A percentile compares a stretch with the other conserved stretches of the same genome.
Evolutionary conservation across 2,329 filamentous ascomycete species (phyloP).

Genomic region (Cladophialophora yegresii): DNA sequence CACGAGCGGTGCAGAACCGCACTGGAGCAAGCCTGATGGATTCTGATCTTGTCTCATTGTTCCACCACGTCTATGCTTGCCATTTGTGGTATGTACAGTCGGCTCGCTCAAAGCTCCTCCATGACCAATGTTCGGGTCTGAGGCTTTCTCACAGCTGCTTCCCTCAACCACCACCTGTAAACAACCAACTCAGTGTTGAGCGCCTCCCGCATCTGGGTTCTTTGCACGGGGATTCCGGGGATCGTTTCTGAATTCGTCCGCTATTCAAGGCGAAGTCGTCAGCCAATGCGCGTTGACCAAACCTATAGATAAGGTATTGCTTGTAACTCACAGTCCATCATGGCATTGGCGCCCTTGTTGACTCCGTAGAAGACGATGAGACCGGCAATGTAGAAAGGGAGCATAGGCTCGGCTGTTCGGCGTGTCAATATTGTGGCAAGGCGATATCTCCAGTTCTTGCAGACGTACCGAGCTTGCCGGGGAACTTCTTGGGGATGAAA

Average conservation of each 20-base stretch:
- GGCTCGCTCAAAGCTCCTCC: conserved; percentile 10
- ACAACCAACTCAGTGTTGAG: conserved; percentile 13
- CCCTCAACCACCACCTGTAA: not conserved
- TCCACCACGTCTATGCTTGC: conserved; percentile 27
- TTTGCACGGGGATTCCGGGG: conserved; percentile 68
- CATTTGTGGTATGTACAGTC: conserved; percentile 31
- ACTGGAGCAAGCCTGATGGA: not conserved
- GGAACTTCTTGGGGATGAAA: conserved; percentile 83
- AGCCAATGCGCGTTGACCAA: conserved; percentile 26
- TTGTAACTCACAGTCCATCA: conserved; percentile 71
- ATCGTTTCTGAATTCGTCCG: conserved; percentile 95
- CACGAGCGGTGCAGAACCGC: not conserved
- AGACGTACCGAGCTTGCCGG: conserved; percentile 70
- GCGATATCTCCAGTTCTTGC: not conserved
- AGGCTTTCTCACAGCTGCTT: not conserved
- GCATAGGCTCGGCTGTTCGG: conserved; percentile 77
- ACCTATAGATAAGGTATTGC: not conserved
- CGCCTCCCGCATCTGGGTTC: conserved; percentile 28
- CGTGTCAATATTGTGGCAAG: not conserved
- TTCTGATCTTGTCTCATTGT: conserved; percentile 20
- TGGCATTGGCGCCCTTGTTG: conserved; percentile 75
- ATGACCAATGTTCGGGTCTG: not conserved
- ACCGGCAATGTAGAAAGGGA: conserved; percentile 94
- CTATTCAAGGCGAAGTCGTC: conserved; percentile 51
- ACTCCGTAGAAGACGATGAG: conserved; percentile 85